Evolutionary conservation across 495 filamentous ascomycete species (phyloP).

Genomic region (Chaetomium cochliodes): DNA sequence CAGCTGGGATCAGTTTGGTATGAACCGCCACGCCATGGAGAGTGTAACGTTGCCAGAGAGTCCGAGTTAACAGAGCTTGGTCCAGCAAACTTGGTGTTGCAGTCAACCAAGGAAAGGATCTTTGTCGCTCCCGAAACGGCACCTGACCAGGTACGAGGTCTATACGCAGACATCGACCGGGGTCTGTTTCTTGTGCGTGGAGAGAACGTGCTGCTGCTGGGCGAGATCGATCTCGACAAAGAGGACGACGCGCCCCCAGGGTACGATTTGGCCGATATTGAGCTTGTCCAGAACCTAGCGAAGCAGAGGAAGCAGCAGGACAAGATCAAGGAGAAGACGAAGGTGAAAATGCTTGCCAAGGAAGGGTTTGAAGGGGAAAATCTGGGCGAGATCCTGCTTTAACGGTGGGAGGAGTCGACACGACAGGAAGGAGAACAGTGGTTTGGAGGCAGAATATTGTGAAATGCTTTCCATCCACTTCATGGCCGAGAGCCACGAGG

Average conservation of each 20-base stretch:
- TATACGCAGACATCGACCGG: slow-evolving; percentile 75
- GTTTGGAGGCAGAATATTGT: slow-evolving; percentile 69
- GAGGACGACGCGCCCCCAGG: slow-evolving; percentile 81
- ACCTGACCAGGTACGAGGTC: slow-evolving; percentile 37
- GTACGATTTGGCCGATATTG: slow-evolving; percentile 63
- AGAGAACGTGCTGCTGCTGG: slow-evolving; percentile 88
- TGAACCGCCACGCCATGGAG: slow-evolving; percentile 24
- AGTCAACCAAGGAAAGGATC: slow-evolving; percentile 83
- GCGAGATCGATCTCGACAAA: slow-evolving; percentile 93
- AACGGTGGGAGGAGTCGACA: slow-evolving; percentile 31
- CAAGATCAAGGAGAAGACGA: slow-evolving; percentile 69
- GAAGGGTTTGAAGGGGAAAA: slow-evolving; percentile 89
- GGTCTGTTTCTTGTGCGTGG: slow-evolving; percentile 88
- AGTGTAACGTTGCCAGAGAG: not conserved
- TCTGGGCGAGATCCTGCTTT: slow-evolving; percentile 70
- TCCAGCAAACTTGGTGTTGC: slow-evolving; percentile 87
- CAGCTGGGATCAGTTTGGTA: slow-evolving; percentile 98
- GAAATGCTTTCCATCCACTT: slow-evolving; percentile 56
- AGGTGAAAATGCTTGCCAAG: slow-evolving; percentile 62
- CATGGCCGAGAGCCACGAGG: not conserved
- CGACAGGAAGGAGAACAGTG: slow-evolving; percentile 15
- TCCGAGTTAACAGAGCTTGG: slow-evolving; percentile 19
- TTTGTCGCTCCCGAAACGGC: slow-evolving; percentile 54
- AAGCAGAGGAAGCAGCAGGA: slow-evolving; percentile 65
- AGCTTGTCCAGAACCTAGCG: slow-evolving; percentile 68